These are phyloP conservation scores for Periconia macrospinosa DNA, from an alignment of 2,329 filamentous ascomycete species.

Conservation along the genomic window DNA sequence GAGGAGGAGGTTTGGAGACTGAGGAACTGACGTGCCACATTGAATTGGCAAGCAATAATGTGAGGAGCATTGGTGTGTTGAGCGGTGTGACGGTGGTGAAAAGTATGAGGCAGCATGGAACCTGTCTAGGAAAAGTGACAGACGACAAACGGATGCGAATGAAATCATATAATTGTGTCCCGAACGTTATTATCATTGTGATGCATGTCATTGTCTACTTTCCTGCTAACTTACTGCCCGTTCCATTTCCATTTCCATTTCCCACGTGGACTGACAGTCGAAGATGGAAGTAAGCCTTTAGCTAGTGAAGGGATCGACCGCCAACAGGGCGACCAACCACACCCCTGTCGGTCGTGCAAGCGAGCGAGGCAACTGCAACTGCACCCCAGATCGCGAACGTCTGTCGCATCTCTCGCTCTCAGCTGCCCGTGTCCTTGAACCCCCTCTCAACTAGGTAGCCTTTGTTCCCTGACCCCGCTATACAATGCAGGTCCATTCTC, in stretches of 20 bases:
- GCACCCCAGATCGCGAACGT: constrained; percentile 12
- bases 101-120: background rate
- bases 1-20: background rate
- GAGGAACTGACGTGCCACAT: background rate
- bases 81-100: background rate
- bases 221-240: too few relatives aligned
- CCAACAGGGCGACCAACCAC: background rate
- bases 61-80: background rate
- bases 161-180: background rate
- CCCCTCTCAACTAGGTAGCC: background rate
- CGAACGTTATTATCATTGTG: too few relatives aligned
- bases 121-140: background rate
- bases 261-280: too few relatives aligned
- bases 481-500: constrained; percentile 39
- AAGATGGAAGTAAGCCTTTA: background rate
- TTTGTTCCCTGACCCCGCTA: constrained; percentile 13
- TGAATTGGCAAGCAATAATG: background rate
- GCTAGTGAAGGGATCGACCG: background rate
- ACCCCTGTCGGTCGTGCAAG: constrained; percentile 14
- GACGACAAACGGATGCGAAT: background rate
- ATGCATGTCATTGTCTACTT: too few relatives aligned
- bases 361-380: constrained; percentile 23
- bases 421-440: background rate
- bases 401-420: constrained; percentile 1
- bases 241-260: too few relatives aligned